Percentiles rank a stretch among this genome's conserved stretches.
Evolutionary conservation across 2,329 filamentous ascomycete species (phyloP).

Genomic region (Parastagonospora nodorum): DNA sequence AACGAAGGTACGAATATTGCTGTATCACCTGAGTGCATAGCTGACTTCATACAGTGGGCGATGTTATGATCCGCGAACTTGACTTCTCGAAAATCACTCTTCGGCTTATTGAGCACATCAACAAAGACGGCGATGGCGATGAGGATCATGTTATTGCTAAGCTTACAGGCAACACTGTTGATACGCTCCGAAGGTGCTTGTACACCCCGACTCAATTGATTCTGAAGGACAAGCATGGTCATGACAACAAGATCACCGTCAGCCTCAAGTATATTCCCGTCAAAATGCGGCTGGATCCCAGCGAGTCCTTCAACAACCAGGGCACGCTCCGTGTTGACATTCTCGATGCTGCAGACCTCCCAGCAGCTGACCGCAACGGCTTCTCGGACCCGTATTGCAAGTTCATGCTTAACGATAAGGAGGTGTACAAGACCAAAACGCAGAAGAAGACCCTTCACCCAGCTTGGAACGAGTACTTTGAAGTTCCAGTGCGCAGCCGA

Average conservation of each 20-base stretch:
- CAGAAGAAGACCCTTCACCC: constrained; percentile 97
- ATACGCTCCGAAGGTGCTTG: constrained; percentile 85
- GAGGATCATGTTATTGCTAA: constrained; percentile 80
- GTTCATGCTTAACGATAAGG: constrained; percentile 86
- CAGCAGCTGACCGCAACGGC: constrained; percentile 91
- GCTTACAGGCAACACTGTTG: constrained; percentile 80
- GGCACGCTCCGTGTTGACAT: constrained; percentile 93
- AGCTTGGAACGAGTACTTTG: constrained; percentile 95
- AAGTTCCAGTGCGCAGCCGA: constrained; percentile 78
- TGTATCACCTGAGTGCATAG: background rate
- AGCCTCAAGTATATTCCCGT: constrained; percentile 94
- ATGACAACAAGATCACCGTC: constrained; percentile 79
- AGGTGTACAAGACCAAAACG: constrained; percentile 92
- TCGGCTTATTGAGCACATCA: constrained; percentile 78
- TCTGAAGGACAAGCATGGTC: constrained; percentile 78
- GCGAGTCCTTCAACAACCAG: constrained; percentile 99
- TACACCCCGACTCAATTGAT: constrained; percentile 87
- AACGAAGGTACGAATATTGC: constrained; percentile 69
- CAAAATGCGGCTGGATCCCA: constrained; percentile 90
- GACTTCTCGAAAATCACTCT: constrained; percentile 94
- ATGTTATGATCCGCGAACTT: constrained; percentile 95
- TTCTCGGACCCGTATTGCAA: constrained; percentile 98
- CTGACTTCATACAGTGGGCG: constrained; percentile 64
- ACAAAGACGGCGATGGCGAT: constrained; percentile 70
- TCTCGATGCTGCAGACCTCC: constrained; percentile 83